A percentile compares a stretch with the other conserved stretches of the same genome.
phyloP scores from a whole-genome alignment of 345 rosid genomes.

The Linum lewisii region DNA sequence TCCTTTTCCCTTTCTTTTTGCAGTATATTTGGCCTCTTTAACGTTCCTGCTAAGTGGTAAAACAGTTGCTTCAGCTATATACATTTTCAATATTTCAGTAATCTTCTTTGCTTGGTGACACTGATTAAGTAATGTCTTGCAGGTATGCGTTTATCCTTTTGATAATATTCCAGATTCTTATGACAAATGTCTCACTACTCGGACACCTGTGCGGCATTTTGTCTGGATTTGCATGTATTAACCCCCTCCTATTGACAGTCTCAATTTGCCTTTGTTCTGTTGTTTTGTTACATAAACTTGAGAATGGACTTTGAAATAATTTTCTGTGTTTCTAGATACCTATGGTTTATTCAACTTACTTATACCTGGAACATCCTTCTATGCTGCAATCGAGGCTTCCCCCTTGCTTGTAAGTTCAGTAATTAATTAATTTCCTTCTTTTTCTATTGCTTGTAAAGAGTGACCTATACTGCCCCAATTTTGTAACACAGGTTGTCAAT shows the following conservation, averaged over 20 bases:
- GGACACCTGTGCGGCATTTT: constrained; percentile 95
- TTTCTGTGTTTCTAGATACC: constrained; percentile 41
- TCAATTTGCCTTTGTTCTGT: constrained; percentile 3
- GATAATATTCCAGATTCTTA: constrained; percentile 70
- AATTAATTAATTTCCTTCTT: not conserved
- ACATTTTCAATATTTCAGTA: constrained; percentile 9
- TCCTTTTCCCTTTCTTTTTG: constrained; percentile 23
- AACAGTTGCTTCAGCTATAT: constrained; percentile 14
- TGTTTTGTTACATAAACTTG: not conserved
- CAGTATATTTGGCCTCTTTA: constrained; percentile 96
- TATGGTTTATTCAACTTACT: constrained; percentile 74
- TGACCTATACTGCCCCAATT: no score
- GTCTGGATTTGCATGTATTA: constrained; percentile 86
- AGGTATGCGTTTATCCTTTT: constrained; percentile 88
- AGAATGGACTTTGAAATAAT: not conserved
- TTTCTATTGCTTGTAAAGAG: no score
- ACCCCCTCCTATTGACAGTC: constrained; percentile 8
- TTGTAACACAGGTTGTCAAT: no score
- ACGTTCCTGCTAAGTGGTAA: constrained; percentile 89
- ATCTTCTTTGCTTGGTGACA: constrained; percentile 5
- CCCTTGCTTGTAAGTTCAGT: constrained; percentile 68
- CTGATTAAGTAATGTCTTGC: constrained; percentile 17
- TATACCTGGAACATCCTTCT: constrained; percentile 82
- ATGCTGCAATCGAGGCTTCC: constrained; percentile 66
- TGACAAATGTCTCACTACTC: constrained; percentile 88